phyloP scores from a whole-genome alignment of 495 filamentous ascomycete genomes.

The Penicillium pancosmium region DNA sequence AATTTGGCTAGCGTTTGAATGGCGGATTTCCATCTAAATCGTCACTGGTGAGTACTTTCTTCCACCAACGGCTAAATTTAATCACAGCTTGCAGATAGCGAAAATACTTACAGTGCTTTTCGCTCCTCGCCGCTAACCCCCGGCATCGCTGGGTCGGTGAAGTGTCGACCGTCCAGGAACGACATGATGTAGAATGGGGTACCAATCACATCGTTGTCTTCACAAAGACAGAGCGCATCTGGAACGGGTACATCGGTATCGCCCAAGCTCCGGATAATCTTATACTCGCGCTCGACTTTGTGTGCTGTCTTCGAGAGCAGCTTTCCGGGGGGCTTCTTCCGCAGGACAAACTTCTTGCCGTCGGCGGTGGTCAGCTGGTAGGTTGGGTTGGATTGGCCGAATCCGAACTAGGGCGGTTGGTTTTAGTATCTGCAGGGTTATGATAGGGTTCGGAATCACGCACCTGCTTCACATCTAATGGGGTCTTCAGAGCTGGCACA shows the following conservation, averaged over 20 bases:
- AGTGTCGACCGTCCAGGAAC: constrained; percentile 88
- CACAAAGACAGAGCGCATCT: constrained; percentile 81
- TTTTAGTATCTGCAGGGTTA: constrained; percentile 6
- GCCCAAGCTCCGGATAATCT: constrained; percentile 81
- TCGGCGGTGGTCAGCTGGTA: constrained; percentile 78
- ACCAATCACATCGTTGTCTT: constrained; percentile 75
- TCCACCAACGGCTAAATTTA: too few species aligned
- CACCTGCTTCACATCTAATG: constrained; percentile 88
- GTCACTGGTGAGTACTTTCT: too few species aligned
- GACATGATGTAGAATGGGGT: constrained; percentile 97
- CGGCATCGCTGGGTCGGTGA: constrained; percentile 85
- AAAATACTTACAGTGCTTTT: constrained; percentile 59
- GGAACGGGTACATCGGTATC: constrained; percentile 85
- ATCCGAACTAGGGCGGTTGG: constrained; percentile 70
- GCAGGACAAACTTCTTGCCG: constrained; percentile 75
- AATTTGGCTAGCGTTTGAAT: constrained; percentile 82
- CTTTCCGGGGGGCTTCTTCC: constrained; percentile 93
- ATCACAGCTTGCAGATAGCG: too few species aligned
- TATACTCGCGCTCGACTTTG: constrained; percentile 93
- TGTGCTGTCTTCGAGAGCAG: constrained; percentile 92
- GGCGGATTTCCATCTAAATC: constrained; percentile 75
- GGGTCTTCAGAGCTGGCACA: constrained; percentile 78
- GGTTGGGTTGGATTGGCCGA: constrained; percentile 96
- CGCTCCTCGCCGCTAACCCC: constrained; percentile 69
- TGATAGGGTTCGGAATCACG: constrained; percentile 8